Conservation (phyloP, 1,284 basidiomycete genomes). For the Ceratobasidium sp. region DNA sequence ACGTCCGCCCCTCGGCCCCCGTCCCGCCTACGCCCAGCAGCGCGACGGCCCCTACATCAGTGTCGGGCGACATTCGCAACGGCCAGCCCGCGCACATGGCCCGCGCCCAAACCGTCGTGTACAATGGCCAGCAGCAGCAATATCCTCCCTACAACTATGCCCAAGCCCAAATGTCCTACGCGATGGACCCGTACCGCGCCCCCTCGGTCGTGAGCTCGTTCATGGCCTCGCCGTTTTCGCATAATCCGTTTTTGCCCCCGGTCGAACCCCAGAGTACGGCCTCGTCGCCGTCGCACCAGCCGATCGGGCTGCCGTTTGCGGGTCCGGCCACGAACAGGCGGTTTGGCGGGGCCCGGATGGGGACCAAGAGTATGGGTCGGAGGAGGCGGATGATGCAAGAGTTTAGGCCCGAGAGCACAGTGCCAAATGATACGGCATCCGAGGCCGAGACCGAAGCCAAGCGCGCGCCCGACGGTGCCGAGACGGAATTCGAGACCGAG, state of each 20-base stretch:
- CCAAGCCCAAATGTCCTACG: conserved; percentile 23
- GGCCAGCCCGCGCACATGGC: conserved; percentile 14
- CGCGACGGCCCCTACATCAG: neutral
- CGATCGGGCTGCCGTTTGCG: conserved; percentile 31
- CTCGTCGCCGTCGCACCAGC: conserved; percentile 35
- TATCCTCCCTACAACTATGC: conserved; percentile 28
- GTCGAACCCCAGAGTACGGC: conserved; percentile 35
- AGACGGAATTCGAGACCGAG: conserved; percentile 50
- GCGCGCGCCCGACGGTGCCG: conserved; percentile 20
- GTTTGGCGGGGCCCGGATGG: conserved; percentile 10
- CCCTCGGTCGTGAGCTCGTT: conserved; percentile 40
- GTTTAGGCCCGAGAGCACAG: conserved; percentile 66
- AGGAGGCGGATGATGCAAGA: conserved; percentile 20
- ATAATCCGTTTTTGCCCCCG: conserved; percentile 40
- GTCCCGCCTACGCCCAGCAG: conserved; percentile 28
- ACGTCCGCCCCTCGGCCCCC: conserved; percentile 18
- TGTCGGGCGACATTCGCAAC: conserved; percentile 26
- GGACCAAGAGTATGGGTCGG: conserved; percentile 22
- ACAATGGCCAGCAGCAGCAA: conserved; percentile 15
- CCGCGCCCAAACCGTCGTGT: conserved; percentile 24
- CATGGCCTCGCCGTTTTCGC: conserved; percentile 38
- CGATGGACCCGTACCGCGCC: conserved; percentile 35
- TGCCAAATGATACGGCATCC: conserved; percentile 77
- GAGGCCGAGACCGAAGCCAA: conserved; percentile 53
- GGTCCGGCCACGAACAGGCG: conserved; percentile 7